Evolutionary conservation across 371 early-diverging fungal species (phyloP), one percentile per base, ranked within the genome.

Genomic region (Choanephora cucurbitarum): DNA sequence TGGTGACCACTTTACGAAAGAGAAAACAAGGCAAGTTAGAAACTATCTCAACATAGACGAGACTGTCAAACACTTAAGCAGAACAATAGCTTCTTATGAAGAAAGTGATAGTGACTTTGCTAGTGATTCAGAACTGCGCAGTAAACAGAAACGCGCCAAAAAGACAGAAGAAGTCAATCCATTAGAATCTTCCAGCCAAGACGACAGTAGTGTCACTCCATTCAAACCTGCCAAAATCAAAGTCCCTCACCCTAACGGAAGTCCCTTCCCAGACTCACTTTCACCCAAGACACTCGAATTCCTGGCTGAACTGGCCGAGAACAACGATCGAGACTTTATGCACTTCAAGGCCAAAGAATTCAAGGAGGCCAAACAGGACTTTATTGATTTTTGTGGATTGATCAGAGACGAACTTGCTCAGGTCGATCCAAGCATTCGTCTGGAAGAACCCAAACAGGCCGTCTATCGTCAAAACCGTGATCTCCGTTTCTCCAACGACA

Each of bases 401-500:
- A 18, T 80, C 23, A 73, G 70, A 37, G 60, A 64, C 10, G 77
- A 81, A 19, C 43, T 82, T 1, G 64, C 67, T 31, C 67, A 74
- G 15, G 52, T 77, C 1, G 84, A 84, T 46, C 75, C 75, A 3
- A 72, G 75, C 8, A 65, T 76, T 28, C 47, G 70, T 42, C 62
- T 73, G 3, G 73, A 77, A 44, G 73, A 76, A 17, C 67, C 81
- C n/a, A 77, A 74, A 47, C 49, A 77, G 15, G 70, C 81, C 0
- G 70, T 84, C 33, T 80, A 78, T 62, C 57, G 84, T 6, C 76
- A 80, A 49, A 77, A 82, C 45, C 80, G 84, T 4, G 84, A 84
- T 54, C 43, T 84, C 9, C 75, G 84, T 17, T 84, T 84, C 46
- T 76, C 82, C 0, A 84, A 82, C 15, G 84, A 84, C 23, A 66